These are phyloP conservation scores for Arxiozyma slooffiae DNA, from an alignment of 1,139 yeast species.

Conservation along the genomic window DNA sequence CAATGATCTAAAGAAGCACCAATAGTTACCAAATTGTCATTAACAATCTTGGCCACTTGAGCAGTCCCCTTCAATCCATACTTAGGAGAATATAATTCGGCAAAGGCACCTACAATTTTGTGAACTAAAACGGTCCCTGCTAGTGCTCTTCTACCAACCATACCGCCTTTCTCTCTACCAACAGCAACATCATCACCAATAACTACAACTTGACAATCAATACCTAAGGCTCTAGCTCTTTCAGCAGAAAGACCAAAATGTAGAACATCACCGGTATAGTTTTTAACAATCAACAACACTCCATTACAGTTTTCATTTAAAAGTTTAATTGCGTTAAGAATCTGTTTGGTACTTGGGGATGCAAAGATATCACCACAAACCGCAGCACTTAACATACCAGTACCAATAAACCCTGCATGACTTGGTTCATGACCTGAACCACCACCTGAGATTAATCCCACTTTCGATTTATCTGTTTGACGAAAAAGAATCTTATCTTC, in stretches of 20 bases:
- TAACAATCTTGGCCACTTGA: slow-evolving; percentile 50
- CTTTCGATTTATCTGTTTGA: slow-evolving; percentile 37
- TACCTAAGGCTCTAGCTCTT: slow-evolving; percentile 70
- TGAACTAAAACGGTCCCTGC: slow-evolving; percentile 87
- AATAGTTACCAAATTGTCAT: slow-evolving; percentile 64
- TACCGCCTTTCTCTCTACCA: slow-evolving; percentile 73
- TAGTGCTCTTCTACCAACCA: slow-evolving; percentile 87
- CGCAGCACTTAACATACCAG: slow-evolving; percentile 73
- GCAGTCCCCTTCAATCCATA: slow-evolving; percentile 44
- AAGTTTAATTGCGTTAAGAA: slow-evolving; percentile 51
- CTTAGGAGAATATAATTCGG: slow-evolving; percentile 37
- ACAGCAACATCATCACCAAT: slow-evolving; percentile 93
- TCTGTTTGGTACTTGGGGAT: slow-evolving; percentile 84
- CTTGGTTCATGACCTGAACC: slow-evolving; percentile 96
- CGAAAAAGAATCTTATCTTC: slow-evolving; percentile 59
- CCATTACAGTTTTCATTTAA: slow-evolving; percentile 42
- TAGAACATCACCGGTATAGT: slow-evolving; percentile 87
- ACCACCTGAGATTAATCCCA: slow-evolving; percentile 77
- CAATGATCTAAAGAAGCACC: slow-evolving; percentile 88
- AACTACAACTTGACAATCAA: slow-evolving; percentile 57
- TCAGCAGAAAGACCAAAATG: slow-evolving; percentile 90
- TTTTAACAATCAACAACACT: slow-evolving; percentile 68
- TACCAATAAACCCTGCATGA: slow-evolving; percentile 85
- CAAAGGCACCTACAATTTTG: slow-evolving; percentile 72
- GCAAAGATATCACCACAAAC: slow-evolving; percentile 87